Evolutionary conservation across 2,329 filamentous ascomycete species (phyloP).

Genomic region (Arthrobotrys conoides): DNA sequence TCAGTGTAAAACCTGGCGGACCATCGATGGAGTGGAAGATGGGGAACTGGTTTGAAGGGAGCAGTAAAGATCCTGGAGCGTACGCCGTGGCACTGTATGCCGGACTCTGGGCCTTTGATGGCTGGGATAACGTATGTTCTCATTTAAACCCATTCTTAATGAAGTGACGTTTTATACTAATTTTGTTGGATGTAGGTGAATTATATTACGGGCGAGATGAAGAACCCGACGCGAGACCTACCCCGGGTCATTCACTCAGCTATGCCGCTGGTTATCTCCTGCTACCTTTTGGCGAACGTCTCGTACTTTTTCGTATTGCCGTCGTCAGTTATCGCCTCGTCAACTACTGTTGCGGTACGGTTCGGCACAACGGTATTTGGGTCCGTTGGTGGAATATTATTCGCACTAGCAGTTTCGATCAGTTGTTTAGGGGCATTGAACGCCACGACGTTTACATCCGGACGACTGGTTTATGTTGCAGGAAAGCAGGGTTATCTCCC

Average conservation of each 20-base stretch:
- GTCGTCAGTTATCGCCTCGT: constrained; percentile 81
- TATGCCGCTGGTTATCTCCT: constrained; percentile 91
- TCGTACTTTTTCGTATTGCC: constrained; percentile 96
- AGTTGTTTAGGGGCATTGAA: constrained; percentile 96
- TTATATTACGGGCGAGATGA: constrained; percentile 97
- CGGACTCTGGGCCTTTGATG: constrained; percentile 97
- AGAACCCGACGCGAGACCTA: constrained; percentile 88
- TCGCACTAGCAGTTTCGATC: constrained; percentile 89
- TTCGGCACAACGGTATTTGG: constrained; percentile 94
- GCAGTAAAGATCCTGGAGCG: constrained; percentile 73
- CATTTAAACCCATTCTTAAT: too few species aligned
- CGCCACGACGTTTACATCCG: constrained; percentile 92
- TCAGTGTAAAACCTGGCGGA: constrained; percentile 78
- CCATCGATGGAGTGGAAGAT: constrained; percentile 89
- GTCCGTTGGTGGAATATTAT: constrained; percentile 81
- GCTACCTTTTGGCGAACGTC: constrained; percentile 90
- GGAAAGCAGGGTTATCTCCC: constrained; percentile 96
- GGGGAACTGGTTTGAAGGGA: constrained; percentile 88
- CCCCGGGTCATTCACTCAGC: constrained; percentile 96
- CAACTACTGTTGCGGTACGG: constrained; percentile 93
- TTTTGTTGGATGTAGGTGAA: constrained; percentile 80
- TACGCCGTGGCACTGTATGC: constrained; percentile 97
- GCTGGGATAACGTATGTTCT: constrained; percentile 91
- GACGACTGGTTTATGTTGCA: constrained; percentile 91
- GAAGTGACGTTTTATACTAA: background rate